Conservation (phyloP, 768 basidiomycete genomes). For the Rossbeevera mucosa region DNA sequence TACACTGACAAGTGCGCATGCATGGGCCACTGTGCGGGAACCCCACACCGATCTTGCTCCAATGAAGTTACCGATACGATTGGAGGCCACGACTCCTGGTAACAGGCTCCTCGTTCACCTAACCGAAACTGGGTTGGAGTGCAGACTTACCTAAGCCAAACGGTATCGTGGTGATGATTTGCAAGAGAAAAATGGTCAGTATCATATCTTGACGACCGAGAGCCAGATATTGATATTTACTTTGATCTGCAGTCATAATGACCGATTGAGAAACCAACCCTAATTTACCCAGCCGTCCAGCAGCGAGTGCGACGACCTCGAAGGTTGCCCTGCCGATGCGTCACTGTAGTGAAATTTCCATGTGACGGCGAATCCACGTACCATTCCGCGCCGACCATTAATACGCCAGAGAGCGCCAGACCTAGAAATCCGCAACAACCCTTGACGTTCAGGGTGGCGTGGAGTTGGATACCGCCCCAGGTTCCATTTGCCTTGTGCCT, state of each 20-base stretch:
- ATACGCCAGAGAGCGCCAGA: slow-evolving; percentile 70
- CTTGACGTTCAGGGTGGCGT: slow-evolving; percentile 39
- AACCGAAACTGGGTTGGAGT: background rate
- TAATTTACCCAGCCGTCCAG: slow-evolving; percentile 63
- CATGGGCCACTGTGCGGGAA: slow-evolving; percentile 57
- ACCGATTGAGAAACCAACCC: slow-evolving; percentile 72
- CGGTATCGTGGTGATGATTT: slow-evolving; percentile 69
- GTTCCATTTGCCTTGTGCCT: slow-evolving; percentile 53
- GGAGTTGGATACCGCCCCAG: slow-evolving; percentile 56
- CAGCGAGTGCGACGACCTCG: slow-evolving; percentile 76
- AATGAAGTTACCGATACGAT: slow-evolving; percentile 69
- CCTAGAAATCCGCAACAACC: slow-evolving; percentile 57
- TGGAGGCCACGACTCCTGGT: slow-evolving; percentile 62
- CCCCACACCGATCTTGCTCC: slow-evolving; percentile 49
- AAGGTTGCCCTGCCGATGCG: slow-evolving; percentile 60
- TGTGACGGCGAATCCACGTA: slow-evolving; percentile 25
- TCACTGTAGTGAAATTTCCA: background rate
- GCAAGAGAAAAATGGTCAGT: slow-evolving; percentile 1
- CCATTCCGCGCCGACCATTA: slow-evolving; percentile 83
- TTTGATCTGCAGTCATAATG: slow-evolving; percentile 78
- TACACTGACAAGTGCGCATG: slow-evolving; percentile 60
- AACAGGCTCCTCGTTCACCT: background rate
- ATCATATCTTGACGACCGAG: background rate
- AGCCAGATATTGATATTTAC: slow-evolving; percentile 30
- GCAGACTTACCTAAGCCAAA: slow-evolving; percentile 55